Conservation (phyloP, 1,139 yeast genomes). For the Sugiyamaella novakii region DNA sequence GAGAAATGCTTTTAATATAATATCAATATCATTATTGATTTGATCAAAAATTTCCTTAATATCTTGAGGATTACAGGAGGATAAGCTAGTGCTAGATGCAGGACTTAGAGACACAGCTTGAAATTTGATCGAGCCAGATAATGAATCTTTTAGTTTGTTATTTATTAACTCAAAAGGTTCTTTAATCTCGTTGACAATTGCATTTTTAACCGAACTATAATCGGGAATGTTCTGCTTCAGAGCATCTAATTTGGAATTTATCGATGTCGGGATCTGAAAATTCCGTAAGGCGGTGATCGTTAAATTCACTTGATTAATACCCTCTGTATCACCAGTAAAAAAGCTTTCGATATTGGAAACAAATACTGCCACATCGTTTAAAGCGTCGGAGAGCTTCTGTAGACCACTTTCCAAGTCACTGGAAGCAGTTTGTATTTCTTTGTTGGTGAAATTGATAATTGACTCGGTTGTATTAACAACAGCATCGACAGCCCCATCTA, state of each 20-base stretch:
- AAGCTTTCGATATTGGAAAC: slow-evolving; percentile 52
- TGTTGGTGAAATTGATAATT: slow-evolving; percentile 60
- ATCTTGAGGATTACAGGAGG: slow-evolving; percentile 21
- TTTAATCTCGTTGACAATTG: slow-evolving; percentile 50
- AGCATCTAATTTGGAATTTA: slow-evolving; percentile 54
- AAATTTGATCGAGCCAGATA: slow-evolving; percentile 22
- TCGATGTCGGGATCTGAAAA: slow-evolving; percentile 63
- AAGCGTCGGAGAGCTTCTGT: slow-evolving; percentile 53
- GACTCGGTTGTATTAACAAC: slow-evolving; percentile 74
- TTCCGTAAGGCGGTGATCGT: slow-evolving; percentile 59
- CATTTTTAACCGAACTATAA: slow-evolving; percentile 56
- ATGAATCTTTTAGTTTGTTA: slow-evolving; percentile 41
- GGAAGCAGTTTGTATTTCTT: slow-evolving; percentile 56
- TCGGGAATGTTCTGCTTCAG: slow-evolving; percentile 55
- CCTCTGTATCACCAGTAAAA: slow-evolving; percentile 53
- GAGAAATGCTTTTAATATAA: slow-evolving; percentile 3
- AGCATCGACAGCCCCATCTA: slow-evolving; percentile 70
- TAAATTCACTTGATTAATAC: slow-evolving; percentile 50
- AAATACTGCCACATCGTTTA: slow-evolving; percentile 46
- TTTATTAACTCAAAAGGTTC: slow-evolving; percentile 58
- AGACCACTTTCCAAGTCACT: slow-evolving; percentile 63
- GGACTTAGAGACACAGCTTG: slow-evolving; percentile 19
- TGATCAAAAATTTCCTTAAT: slow-evolving; percentile 20
- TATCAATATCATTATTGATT: slow-evolving; percentile 14
- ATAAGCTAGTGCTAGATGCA: slow-evolving; percentile 21